phyloP scores from a whole-genome alignment of 805 yeast species.

The Myxozyma lipomycoides region DNA sequence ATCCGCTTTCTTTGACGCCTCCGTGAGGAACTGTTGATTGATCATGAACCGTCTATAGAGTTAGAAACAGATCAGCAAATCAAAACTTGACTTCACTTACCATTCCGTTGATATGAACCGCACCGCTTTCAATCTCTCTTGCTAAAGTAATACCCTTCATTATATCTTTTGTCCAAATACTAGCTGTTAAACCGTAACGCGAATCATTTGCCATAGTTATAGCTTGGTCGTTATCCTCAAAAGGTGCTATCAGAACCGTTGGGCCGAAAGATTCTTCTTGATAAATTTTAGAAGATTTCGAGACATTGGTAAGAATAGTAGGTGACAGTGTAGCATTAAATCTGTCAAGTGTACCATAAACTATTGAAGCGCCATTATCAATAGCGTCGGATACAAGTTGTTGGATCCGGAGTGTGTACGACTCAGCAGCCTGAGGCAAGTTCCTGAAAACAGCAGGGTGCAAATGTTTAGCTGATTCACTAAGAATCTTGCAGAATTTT shows the following conservation, averaged over 20 bases:
- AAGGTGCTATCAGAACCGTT: conserved; percentile 70
- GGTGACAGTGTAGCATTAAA: conserved; percentile 63
- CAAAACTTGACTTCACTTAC: conserved; percentile 2
- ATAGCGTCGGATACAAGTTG: conserved; percentile 48
- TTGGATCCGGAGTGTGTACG: conserved; percentile 47
- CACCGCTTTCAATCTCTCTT: conserved; percentile 67
- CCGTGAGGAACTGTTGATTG: conserved; percentile 67
- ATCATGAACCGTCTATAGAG: conserved; percentile 29
- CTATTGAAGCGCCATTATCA: conserved; percentile 49
- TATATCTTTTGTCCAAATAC: conserved; percentile 69
- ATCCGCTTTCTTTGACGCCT: conserved; percentile 73
- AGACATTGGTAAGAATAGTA: conserved; percentile 74
- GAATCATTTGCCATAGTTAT: conserved; percentile 70
- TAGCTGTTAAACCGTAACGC: conserved; percentile 82
- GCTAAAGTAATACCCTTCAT: conserved; percentile 66
- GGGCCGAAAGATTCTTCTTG: conserved; percentile 89
- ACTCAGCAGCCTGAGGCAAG: conserved; percentile 57
- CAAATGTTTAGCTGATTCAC: conserved; percentile 76
- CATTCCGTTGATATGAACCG: conserved; percentile 66
- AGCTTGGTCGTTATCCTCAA: conserved; percentile 69
- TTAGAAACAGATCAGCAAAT: not conserved
- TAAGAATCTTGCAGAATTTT: conserved; percentile 52
- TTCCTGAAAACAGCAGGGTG: conserved; percentile 57
- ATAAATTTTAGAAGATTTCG: conserved; percentile 61
- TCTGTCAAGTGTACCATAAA: conserved; percentile 46